Percentiles rank a stretch among this genome's conserved stretches.
These are phyloP conservation scores for Periconia sp. DNA, from an alignment of 2,329 filamentous ascomycete genomes.

Conservation along the genomic window DNA sequence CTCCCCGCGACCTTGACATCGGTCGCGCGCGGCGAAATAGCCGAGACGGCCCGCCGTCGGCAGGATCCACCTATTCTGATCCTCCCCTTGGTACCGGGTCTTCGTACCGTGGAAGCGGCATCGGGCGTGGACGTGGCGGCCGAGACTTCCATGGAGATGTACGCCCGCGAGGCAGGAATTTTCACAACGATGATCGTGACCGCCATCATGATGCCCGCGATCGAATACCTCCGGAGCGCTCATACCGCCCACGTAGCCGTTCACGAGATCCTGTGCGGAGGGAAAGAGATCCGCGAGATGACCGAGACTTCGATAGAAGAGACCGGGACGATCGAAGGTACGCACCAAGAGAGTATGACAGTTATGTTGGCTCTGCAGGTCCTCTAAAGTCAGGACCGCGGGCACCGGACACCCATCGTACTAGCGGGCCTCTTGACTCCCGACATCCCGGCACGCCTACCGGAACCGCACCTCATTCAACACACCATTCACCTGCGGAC, in stretches of 20 bases:
- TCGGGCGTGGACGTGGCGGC: slow-evolving; percentile 58
- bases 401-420: slow-evolving; percentile 38
- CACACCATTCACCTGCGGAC: slow-evolving; percentile 41
- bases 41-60: slow-evolving; percentile 74
- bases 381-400: slow-evolving; percentile 36
- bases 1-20: slow-evolving; percentile 68
- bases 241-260: slow-evolving; percentile 67
- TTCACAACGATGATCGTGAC: slow-evolving; percentile 57
- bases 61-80: slow-evolving; percentile 74
- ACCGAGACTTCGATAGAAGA: slow-evolving; percentile 47
- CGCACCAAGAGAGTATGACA: slow-evolving; percentile 54
- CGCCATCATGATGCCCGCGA: slow-evolving; percentile 51
- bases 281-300: slow-evolving; percentile 56
- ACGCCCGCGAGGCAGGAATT: slow-evolving; percentile 53
- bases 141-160: slow-evolving; percentile 33
- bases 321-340: slow-evolving; percentile 52
- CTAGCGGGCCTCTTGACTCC: slow-evolving; percentile 31
- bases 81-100: slow-evolving; percentile 63
- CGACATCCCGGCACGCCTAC: slow-evolving; percentile 43
- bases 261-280: slow-evolving; percentile 65
- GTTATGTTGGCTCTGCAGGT: slow-evolving; percentile 45
- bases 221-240: slow-evolving; percentile 43
- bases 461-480: slow-evolving; percentile 38
- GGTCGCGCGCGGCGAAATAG: slow-evolving; percentile 72
- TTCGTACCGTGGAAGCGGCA: slow-evolving; percentile 61